phyloP scores from a whole-genome alignment of 1,284 basidiomycete species.

The Leccinum subrobustum region DNA sequence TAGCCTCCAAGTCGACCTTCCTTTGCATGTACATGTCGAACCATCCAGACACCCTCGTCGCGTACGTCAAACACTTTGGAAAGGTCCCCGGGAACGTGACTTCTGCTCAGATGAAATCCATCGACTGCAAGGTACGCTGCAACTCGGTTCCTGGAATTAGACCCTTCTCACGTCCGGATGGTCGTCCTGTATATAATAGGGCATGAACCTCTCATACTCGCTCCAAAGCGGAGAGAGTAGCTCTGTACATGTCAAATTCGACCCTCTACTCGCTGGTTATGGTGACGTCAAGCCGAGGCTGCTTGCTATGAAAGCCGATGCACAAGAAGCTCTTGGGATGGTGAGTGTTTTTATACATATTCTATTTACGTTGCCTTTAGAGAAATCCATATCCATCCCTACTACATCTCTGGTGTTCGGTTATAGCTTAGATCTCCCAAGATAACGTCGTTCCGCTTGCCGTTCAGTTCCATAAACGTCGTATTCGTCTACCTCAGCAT shows the following conservation, averaged over 20 bases:
- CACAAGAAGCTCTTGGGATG: conserved; percentile 74
- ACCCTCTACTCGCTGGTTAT: conserved; percentile 69
- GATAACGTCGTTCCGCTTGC: conserved; percentile 55
- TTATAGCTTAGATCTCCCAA: conserved; percentile 59
- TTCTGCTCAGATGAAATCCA: conserved; percentile 63
- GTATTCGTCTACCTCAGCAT: conserved; percentile 1
- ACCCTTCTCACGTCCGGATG: background rate
- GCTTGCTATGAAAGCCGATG: conserved; percentile 69
- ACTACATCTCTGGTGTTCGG: background rate
- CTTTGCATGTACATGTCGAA: conserved; percentile 81
- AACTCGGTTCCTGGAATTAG: background rate
- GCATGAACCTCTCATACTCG: conserved; percentile 67
- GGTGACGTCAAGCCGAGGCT: conserved; percentile 79
- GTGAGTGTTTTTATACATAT: conserved; percentile 38
- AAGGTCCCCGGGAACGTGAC: conserved; percentile 53
- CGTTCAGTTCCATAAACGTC: conserved; percentile 24
- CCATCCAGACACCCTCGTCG: conserved; percentile 78
- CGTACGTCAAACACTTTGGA: conserved; percentile 74
- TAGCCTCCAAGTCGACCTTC: conserved; percentile 72
- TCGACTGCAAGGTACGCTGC: conserved; percentile 55
- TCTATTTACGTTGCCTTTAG: background rate
- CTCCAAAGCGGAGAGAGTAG: conserved; percentile 41
- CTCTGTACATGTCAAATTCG: conserved; percentile 54
- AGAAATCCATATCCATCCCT: background rate
- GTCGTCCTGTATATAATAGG: conserved; percentile 36